Conservation (phyloP, 768 basidiomycete species). For the Royoungia palumana region DNA sequence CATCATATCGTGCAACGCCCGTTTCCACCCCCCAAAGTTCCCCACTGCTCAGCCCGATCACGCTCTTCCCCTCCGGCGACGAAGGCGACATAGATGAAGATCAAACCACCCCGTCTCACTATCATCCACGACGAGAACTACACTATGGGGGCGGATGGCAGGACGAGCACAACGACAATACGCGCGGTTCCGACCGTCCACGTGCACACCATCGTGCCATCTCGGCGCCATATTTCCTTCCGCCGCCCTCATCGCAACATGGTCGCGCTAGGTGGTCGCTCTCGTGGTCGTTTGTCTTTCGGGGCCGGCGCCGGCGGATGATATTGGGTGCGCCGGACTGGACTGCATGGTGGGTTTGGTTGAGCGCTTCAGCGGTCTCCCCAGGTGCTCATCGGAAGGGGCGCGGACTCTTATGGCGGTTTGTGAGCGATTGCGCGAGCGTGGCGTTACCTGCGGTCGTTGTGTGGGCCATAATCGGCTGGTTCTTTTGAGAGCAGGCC, state of each 20-base stretch:
- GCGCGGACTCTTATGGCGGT: constrained; percentile 34
- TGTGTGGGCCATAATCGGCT: constrained; percentile 25
- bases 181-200: not conserved
- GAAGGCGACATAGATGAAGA: constrained; percentile 44
- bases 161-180: constrained; percentile 12
- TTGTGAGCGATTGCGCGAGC: constrained; percentile 37
- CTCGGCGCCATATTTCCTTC: constrained; percentile 35
- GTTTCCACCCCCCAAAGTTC: constrained; percentile 38
- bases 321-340: constrained; percentile 42
- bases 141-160: constrained; percentile 34
- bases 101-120: constrained; percentile 48
- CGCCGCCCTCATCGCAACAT: constrained; percentile 32
- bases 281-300: constrained; percentile 54
- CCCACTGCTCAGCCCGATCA: constrained; percentile 36
- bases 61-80: constrained; percentile 39
- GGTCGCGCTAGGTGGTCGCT: constrained; percentile 27
- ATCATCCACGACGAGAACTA: constrained; percentile 39
- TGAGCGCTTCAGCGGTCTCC: constrained; percentile 7
- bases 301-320: constrained; percentile 54
- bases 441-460: constrained; percentile 27
- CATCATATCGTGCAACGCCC: constrained; percentile 41
- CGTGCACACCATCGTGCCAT: not conserved
- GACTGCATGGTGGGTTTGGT: constrained; percentile 16
- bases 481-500: constrained; percentile 24
- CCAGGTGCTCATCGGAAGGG: constrained; percentile 13